A percentile compares a stretch with the other conserved stretches of the same genome.
These are phyloP conservation scores for Fusarium sp. DNA, from an alignment of 2,329 filamentous ascomycete species.

Conservation along the genomic window DNA sequence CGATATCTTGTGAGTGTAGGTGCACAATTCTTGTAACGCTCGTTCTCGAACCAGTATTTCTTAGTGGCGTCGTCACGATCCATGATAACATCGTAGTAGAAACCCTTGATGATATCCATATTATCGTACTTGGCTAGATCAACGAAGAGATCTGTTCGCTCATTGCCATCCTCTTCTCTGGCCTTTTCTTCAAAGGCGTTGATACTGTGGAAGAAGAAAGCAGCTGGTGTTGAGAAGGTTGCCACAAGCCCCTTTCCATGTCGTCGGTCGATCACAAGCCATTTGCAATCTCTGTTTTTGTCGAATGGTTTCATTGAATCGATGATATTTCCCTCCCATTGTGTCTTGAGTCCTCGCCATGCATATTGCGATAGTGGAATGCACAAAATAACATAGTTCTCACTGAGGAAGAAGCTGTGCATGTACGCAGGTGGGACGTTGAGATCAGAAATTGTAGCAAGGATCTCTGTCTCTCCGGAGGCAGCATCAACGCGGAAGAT, in stretches of 20 bases:
- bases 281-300: conserved; percentile 65
- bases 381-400: conserved; percentile 78
- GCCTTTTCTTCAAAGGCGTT: conserved; percentile 77
- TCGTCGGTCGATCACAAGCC: conserved; percentile 80
- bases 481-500: conserved; percentile 73
- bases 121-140: conserved; percentile 75
- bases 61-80: conserved; percentile 61
- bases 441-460: conserved; percentile 71
- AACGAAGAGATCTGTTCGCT: conserved; percentile 65
- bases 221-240: conserved; percentile 73
- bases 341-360: conserved; percentile 67
- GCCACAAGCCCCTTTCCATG: conserved; percentile 73
- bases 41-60: conserved; percentile 57
- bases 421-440: conserved; percentile 74
- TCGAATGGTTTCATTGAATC: conserved; percentile 76
- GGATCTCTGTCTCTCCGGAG: conserved; percentile 74
- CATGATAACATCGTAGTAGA: conserved; percentile 77
- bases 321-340: conserved; percentile 74
- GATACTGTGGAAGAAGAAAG: conserved; percentile 83
- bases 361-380: conserved; percentile 74
- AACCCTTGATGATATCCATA: conserved; percentile 70
- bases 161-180: conserved; percentile 50
- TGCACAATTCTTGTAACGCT: conserved; percentile 52
- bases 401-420: conserved; percentile 83
- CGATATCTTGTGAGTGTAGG: conserved; percentile 58